Evolutionary conservation across 106 monocot genomes (phyloP).

Genomic region (Dactylorhiza incarnata): DNA sequence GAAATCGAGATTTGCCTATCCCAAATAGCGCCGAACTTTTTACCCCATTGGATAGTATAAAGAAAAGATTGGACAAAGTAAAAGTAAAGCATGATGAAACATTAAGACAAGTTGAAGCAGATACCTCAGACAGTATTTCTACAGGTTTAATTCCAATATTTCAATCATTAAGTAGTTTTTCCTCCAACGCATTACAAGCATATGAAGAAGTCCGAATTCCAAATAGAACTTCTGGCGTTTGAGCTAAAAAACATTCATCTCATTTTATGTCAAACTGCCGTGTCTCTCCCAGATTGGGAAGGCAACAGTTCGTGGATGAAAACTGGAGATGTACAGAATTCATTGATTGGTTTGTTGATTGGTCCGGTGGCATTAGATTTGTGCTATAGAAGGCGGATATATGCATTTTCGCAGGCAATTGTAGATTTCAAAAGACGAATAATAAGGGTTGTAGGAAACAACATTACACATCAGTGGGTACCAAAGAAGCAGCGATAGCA

Average conservation of each 20-base stretch:
- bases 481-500: not conserved
- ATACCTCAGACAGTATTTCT: conserved; percentile 33
- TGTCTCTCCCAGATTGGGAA: not conserved
- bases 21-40: conserved; percentile 15
- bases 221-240: not conserved
- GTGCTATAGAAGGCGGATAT: not conserved
- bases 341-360: conserved; percentile 23
- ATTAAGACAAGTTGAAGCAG: conserved; percentile 29
- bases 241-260: too few relatives aligned
- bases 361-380: not conserved
- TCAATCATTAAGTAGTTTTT: conserved; percentile 41
- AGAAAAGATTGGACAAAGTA: conserved; percentile 59
- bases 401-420: not conserved
- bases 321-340: conserved; percentile 10
- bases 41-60: conserved; percentile 28
- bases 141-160: conserved; percentile 56
- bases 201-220: conserved; percentile 47
- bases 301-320: not conserved
- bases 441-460: not conserved
- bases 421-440: not conserved
- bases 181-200: conserved; percentile 33
- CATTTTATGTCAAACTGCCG: not conserved
- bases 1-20: conserved; percentile 22
- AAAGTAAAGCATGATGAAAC: conserved; percentile 37
- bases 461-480: not conserved